Evolutionary conservation across 495 filamentous ascomycete species (phyloP).

Genomic region (Platismatia glauca): DNA sequence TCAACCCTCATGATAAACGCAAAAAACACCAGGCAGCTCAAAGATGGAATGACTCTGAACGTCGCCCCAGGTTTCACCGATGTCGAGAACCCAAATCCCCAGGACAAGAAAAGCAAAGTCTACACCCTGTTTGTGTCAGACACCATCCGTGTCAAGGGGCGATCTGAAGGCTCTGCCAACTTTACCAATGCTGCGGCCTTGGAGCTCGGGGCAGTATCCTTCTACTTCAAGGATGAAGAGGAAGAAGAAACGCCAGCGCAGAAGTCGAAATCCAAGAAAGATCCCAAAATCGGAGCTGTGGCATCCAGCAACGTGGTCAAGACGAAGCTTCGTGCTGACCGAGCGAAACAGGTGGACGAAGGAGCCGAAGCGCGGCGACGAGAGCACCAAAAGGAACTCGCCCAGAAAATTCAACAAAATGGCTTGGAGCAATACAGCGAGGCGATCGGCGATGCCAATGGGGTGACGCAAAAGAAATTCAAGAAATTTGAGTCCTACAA

Average conservation of each 20-base stretch:
- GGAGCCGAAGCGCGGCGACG: conserved; percentile 80
- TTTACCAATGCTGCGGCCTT: conserved; percentile 89
- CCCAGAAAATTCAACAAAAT: conserved; percentile 77
- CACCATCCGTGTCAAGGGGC: conserved; percentile 81
- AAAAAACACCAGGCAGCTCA: conserved; percentile 72
- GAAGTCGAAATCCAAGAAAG: conserved; percentile 74
- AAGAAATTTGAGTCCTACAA: conserved; percentile 99
- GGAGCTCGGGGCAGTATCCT: conserved; percentile 84
- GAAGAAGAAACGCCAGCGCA: conserved; percentile 54
- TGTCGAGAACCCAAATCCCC: conserved; percentile 68
- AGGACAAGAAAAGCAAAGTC: conserved; percentile 74
- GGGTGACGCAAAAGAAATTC: conserved; percentile 89
- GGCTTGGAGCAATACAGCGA: conserved; percentile 74
- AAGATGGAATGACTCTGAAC: conserved; percentile 93
- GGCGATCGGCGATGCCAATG: conserved; percentile 74
- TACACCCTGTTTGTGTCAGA: conserved; percentile 89
- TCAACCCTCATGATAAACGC: conserved; percentile 68
- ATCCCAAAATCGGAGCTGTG: conserved; percentile 70
- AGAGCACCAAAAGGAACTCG: conserved; percentile 89
- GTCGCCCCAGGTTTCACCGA: conserved; percentile 83
- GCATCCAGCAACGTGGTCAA: conserved; percentile 88
- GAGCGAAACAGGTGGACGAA: conserved; percentile 75
- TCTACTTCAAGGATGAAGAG: conserved; percentile 92
- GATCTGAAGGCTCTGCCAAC: conserved; percentile 47
- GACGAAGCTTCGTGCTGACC: conserved; percentile 85